Evolutionary conservation across 805 yeast species (phyloP), one percentile per base, ranked within the genome.

Genomic region (Ogataea sp.): DNA sequence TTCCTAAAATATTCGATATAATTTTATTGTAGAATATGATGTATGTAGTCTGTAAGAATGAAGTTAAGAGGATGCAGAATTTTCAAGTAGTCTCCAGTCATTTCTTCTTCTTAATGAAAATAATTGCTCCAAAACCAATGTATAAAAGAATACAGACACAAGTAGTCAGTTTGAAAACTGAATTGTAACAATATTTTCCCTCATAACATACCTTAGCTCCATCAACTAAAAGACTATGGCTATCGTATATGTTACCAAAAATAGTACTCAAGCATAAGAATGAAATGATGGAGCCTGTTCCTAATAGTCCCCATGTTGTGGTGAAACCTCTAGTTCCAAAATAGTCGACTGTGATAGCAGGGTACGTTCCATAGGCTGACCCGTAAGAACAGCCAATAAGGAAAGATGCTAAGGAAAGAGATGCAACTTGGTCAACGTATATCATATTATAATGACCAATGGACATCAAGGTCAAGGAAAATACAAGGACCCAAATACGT

Each of bases 261-360:
- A 68, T 62, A 40, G 68, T 69, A 36, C 79, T 76, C 44, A 82
- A 64, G 2, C 65, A 37, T 48, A 73, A 75, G 31, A 83, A 70
- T 0, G 73, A 62, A 4, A 75, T 34, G 17, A 81, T 59, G 1
- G 87, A 86, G 7, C 89, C 89, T 0, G 87, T 78, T 20, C 88
- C 80, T 14, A 77, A 59, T 31, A 83, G 59, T 0, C 90, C 87
- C 90, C 93, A 83, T 1, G 80, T 68, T 0, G 89, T 80, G 18
- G 87, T 77, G 54, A 81, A 83, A 0, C 77, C 71, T 6, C 61
- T 66, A 0, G 84, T 71, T 2, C 89, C 89, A 60, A 81, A 82
- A 13, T 67, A 62, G 45, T 83, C 94, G 0, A 88, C 88, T 23
- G 82, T 68, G 2, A 81, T 68, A 1, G 89, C 82, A 3, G 94